Conservation (phyloP, 345 rosid genomes). For the Eucalyptus melliodora region DNA sequence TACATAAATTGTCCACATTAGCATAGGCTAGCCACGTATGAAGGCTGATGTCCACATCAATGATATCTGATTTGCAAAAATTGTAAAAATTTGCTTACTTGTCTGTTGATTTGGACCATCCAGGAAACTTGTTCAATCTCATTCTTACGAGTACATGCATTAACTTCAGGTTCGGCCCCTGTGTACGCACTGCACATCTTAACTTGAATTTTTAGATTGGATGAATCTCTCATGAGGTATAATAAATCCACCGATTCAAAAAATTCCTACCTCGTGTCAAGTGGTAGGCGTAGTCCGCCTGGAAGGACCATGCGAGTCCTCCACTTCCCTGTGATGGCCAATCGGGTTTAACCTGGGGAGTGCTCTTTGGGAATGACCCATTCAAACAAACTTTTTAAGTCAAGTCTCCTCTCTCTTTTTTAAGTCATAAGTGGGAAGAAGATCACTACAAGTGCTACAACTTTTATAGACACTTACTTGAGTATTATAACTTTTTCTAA, state of each 20-base stretch:
- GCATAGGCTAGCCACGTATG: not conserved
- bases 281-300: not conserved
- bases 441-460: not conserved
- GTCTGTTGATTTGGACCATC: no score
- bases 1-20: no score
- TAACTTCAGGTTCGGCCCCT: rapidly evolving
- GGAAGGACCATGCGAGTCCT: not conserved
- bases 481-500: no score
- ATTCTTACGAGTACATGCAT: not conserved
- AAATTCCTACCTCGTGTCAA: not conserved
- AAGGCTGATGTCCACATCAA: not conserved
- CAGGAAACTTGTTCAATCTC: not conserved
- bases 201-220: not conserved
- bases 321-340: not conserved
- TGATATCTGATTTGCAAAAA: no score
- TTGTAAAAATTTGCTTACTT: no score
- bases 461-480: no score
- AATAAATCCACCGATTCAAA: not conserved
- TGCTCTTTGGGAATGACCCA: not conserved
- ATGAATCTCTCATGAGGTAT: not conserved
- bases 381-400: not conserved
- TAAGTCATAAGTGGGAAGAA: rapidly evolving
- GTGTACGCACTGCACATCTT: not conserved
- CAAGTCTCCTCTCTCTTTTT: not conserved
- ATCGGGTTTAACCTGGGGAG: not conserved